These are phyloP conservation scores for Penicillium cosmopolitanum DNA, from an alignment of 495 filamentous ascomycete genomes.

Conservation along the genomic window DNA sequence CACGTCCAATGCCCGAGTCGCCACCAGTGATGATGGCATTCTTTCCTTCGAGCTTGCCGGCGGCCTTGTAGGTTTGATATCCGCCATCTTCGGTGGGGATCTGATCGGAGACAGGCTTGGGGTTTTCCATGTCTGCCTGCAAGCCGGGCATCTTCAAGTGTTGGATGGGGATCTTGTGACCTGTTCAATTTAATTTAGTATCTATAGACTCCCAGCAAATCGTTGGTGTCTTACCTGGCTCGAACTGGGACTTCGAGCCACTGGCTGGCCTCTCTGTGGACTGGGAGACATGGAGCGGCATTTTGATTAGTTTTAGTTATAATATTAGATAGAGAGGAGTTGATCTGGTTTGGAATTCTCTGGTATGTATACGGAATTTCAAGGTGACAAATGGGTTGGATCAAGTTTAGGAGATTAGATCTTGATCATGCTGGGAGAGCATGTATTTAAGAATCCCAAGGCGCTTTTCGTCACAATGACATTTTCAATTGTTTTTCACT, in stretches of 20 bases:
- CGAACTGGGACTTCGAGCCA: slow-evolving; percentile 33
- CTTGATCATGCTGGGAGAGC: neutral
- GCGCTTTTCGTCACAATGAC: slow-evolving; percentile 12
- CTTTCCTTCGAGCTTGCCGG: slow-evolving; percentile 76
- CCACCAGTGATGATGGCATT: slow-evolving; percentile 83
- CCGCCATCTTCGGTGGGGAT: slow-evolving; percentile 72
- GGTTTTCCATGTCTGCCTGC: slow-evolving; percentile 66
- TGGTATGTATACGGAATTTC: neutral
- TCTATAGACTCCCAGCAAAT: neutral
- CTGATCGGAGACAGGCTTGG: slow-evolving; percentile 63
- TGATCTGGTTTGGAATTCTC: neutral
- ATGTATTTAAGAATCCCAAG: slow-evolving; percentile 11
- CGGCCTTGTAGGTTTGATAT: slow-evolving; percentile 75
- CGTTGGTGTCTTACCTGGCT: slow-evolving; percentile 23
- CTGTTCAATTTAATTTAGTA: slow-evolving; percentile 37
- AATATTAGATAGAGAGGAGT: too few relatives aligned
- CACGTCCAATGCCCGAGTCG: slow-evolving; percentile 83
- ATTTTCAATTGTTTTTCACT: neutral
- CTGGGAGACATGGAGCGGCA: slow-evolving; percentile 16
- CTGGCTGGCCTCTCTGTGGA: slow-evolving; percentile 29
- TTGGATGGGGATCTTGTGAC: slow-evolving; percentile 71
- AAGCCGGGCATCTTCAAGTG: slow-evolving; percentile 69
- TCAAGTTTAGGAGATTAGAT: neutral
- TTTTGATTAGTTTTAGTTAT: neutral
- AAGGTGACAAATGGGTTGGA: neutral